Conservation (phyloP, 768 basidiomycete genomes). For the Guyanaporus albipodus region DNA sequence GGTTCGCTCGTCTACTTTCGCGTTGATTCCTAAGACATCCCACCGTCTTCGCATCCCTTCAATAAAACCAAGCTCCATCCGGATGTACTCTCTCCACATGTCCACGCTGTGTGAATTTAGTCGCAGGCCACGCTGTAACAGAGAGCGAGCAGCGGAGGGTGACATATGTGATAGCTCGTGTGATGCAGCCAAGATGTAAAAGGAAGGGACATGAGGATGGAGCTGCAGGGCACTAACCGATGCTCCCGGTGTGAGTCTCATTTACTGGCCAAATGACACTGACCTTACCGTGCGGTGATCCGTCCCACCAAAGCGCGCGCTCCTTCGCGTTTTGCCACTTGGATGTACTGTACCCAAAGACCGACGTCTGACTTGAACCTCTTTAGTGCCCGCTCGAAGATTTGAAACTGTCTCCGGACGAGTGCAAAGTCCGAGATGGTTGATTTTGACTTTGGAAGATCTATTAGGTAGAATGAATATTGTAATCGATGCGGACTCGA, state of each 20-base stretch:
- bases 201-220: constrained; percentile 70
- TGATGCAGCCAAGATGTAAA: constrained; percentile 82
- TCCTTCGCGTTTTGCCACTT: constrained; percentile 75
- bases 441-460: constrained; percentile 36
- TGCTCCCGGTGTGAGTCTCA: constrained; percentile 5
- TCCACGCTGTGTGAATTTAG: constrained; percentile 67
- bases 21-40: constrained; percentile 67
- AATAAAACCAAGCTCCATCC: constrained; percentile 84
- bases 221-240: constrained; percentile 72
- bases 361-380: constrained; percentile 86
- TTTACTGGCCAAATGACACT: not conserved
- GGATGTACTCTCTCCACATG: constrained; percentile 88
- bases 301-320: constrained; percentile 77
- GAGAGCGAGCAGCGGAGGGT: constrained; percentile 73
- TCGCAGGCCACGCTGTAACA: constrained; percentile 83
- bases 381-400: constrained; percentile 85
- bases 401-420: constrained; percentile 79
- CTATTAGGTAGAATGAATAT: constrained; percentile 13
- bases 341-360: constrained; percentile 87
- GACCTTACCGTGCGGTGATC: constrained; percentile 71
- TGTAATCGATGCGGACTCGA: not conserved
- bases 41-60: constrained; percentile 77
- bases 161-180: constrained; percentile 76
- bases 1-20: constrained; percentile 11
- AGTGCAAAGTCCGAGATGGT: constrained; percentile 84